Evolutionary conservation across 805 yeast genomes (phyloP).

Genomic region (Lachancea waltii): DNA sequence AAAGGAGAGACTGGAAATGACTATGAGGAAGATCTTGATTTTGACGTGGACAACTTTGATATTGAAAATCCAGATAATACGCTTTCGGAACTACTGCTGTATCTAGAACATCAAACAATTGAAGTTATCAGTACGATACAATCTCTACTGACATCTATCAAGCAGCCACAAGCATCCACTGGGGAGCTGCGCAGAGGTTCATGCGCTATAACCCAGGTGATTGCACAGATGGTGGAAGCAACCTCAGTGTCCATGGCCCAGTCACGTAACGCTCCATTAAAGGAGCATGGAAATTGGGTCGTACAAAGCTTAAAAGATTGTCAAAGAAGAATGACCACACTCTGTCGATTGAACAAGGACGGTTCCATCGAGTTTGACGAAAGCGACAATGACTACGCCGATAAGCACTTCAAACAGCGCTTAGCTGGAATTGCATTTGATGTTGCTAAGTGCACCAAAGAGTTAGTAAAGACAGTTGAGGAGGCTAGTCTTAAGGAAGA

Average conservation of each 20-base stretch:
- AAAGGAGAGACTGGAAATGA: neutral
- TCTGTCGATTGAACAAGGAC: conserved; percentile 43
- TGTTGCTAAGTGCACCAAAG: conserved; percentile 93
- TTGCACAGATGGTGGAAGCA: conserved; percentile 83
- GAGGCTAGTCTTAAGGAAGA: conserved; percentile 87
- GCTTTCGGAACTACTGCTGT: conserved; percentile 70
- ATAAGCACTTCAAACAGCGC: conserved; percentile 84
- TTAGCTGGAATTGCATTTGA: conserved; percentile 95
- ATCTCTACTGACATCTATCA: conserved; percentile 66
- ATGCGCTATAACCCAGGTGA: conserved; percentile 67
- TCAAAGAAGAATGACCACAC: conserved; percentile 68
- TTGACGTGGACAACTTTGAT: conserved; percentile 70
- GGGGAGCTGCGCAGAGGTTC: conserved; percentile 70
- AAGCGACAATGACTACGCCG: conserved; percentile 63
- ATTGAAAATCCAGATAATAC: conserved; percentile 86
- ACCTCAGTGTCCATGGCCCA: conserved; percentile 84
- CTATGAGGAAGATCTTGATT: conserved; percentile 33
- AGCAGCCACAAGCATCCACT: conserved; percentile 67
- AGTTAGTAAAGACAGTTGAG: conserved; percentile 90
- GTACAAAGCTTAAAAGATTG: conserved; percentile 83
- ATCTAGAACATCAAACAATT: conserved; percentile 89
- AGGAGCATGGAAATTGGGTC: conserved; percentile 89
- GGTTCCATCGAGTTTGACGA: conserved; percentile 28
- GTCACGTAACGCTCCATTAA: conserved; percentile 74
- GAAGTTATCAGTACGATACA: conserved; percentile 88